Evolutionary conservation across 352 stramenopile genomes (phyloP).

Genomic region (Phytopythium chamaehyphon): DNA sequence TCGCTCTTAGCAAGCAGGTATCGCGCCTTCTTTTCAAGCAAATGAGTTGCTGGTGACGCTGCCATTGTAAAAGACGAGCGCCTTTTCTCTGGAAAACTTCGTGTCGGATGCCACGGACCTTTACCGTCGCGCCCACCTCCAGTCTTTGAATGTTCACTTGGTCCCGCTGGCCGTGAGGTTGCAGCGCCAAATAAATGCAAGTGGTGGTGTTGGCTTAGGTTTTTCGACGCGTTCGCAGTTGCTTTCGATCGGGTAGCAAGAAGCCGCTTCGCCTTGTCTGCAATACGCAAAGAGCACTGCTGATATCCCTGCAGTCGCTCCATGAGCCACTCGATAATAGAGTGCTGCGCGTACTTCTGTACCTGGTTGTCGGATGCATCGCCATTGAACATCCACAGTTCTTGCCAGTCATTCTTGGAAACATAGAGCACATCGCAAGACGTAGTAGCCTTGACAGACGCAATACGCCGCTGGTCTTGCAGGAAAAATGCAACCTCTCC

Average conservation of each 20-base stretch:
- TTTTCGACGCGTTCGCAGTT: too few relatives aligned
- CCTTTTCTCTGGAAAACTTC: background rate
- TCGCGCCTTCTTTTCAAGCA: slow-evolving; percentile 65
- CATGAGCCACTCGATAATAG: slow-evolving; percentile 60
- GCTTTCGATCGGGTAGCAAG: slow-evolving; percentile 7
- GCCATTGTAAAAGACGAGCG: background rate
- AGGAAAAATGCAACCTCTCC: slow-evolving; percentile 73
- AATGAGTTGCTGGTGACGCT: slow-evolving; percentile 27
- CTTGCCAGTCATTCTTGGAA: slow-evolving; percentile 54
- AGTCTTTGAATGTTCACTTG: too few relatives aligned
- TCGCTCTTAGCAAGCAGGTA: slow-evolving; percentile 52
- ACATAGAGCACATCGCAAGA: slow-evolving; percentile 65
- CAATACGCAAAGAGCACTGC: slow-evolving; percentile 24
- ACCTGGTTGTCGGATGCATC: slow-evolving; percentile 38
- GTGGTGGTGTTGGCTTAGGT: background rate
- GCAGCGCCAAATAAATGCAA: background rate
- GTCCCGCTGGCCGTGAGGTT: background rate
- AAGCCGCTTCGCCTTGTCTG: slow-evolving; percentile 36
- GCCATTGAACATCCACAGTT: slow-evolving; percentile 38
- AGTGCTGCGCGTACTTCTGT: slow-evolving; percentile 46
- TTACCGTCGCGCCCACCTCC: background rate
- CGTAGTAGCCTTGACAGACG: slow-evolving; percentile 52
- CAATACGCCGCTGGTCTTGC: slow-evolving; percentile 44
- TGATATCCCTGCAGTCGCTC: slow-evolving; percentile 38
- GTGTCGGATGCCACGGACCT: background rate